A percentile compares a stretch with the other conserved stretches of the same genome.
Conservation (phyloP, 2,329 filamentous ascomycete species). For the Thermothelomyces thermophilus region DNA sequence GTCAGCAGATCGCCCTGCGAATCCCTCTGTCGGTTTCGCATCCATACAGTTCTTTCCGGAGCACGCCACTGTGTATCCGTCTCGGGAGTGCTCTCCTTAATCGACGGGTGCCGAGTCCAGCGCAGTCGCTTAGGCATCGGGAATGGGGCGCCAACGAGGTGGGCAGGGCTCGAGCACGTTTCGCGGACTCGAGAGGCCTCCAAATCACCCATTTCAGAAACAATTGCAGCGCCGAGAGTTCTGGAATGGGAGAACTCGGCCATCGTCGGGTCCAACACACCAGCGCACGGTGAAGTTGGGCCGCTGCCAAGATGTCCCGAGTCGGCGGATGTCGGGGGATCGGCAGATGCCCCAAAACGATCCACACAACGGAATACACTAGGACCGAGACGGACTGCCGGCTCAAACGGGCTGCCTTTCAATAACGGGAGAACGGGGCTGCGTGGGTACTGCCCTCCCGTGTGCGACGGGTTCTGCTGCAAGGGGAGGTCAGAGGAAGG, state of each 20-base stretch:
- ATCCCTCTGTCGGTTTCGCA: background rate
- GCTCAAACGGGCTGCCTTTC: slow-evolving; percentile 7
- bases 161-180: too few species aligned
- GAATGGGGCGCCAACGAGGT: too few species aligned
- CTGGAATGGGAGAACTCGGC: slow-evolving; percentile 10
- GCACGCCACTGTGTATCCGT: background rate
- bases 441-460: background rate
- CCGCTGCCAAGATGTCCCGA: slow-evolving; percentile 21
- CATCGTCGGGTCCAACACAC: slow-evolving; percentile 14
- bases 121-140: too few species aligned
- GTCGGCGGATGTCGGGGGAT: slow-evolving; percentile 26
- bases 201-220: background rate
- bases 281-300: background rate
- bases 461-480: slow-evolving; percentile 1
- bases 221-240: background rate
- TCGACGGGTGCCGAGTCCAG: too few species aligned
- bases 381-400: slow-evolving; percentile 20
- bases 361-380: background rate
- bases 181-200: slow-evolving; percentile 4
- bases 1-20: background rate
- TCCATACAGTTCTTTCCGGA: background rate
- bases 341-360: slow-evolving; percentile 20
- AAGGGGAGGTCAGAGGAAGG: slow-evolving; percentile 11
- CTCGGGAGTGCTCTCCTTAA: background rate
- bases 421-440: background rate